phyloP scores from a whole-genome alignment of 2,329 filamentous ascomycete genomes.

The Exophiala sp. region DNA sequence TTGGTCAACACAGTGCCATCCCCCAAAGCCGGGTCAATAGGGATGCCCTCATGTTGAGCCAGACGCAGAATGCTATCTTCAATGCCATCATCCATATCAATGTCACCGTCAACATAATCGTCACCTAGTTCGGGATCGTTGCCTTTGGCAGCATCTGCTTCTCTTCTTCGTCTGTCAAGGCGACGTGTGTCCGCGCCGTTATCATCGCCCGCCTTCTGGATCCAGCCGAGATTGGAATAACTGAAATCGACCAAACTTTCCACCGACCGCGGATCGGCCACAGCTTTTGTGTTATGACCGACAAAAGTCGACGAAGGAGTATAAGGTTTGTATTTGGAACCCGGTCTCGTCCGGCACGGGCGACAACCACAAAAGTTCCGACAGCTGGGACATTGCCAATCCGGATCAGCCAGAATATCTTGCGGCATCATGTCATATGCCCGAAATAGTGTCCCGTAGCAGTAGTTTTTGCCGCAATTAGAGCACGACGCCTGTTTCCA shows the following conservation, averaged over 20 bases:
- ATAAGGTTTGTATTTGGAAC: slow-evolving; percentile 69
- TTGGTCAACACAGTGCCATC: not conserved
- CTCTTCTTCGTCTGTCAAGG: slow-evolving; percentile 46
- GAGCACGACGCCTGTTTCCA: slow-evolving; percentile 83
- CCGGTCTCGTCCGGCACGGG: slow-evolving; percentile 61
- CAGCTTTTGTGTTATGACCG: slow-evolving; percentile 82
- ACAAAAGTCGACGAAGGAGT: slow-evolving; percentile 80
- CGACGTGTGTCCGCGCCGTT: slow-evolving; percentile 40
- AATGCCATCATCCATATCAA: slow-evolving; percentile 7
- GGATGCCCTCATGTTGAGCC: slow-evolving; percentile 33
- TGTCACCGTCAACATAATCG: slow-evolving; percentile 41
- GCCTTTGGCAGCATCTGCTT: slow-evolving; percentile 49
- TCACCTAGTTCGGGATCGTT: slow-evolving; percentile 43
- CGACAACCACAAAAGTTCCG: slow-evolving; percentile 80
- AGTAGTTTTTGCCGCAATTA: slow-evolving; percentile 70
- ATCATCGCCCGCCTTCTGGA: slow-evolving; percentile 55
- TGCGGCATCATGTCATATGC: slow-evolving; percentile 88
- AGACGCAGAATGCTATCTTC: slow-evolving; percentile 22
- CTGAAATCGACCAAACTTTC: slow-evolving; percentile 88
- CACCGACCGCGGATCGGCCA: slow-evolving; percentile 85
- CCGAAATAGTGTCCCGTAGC: slow-evolving; percentile 86
- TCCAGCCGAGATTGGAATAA: slow-evolving; percentile 78
- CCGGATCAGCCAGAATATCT: slow-evolving; percentile 67
- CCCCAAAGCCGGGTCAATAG: slow-evolving; percentile 40
- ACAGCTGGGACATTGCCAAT: slow-evolving; percentile 88